These are phyloP conservation scores for Leccinum longicurvipes DNA, from an alignment of 768 basidiomycete species.

Conservation along the genomic window DNA sequence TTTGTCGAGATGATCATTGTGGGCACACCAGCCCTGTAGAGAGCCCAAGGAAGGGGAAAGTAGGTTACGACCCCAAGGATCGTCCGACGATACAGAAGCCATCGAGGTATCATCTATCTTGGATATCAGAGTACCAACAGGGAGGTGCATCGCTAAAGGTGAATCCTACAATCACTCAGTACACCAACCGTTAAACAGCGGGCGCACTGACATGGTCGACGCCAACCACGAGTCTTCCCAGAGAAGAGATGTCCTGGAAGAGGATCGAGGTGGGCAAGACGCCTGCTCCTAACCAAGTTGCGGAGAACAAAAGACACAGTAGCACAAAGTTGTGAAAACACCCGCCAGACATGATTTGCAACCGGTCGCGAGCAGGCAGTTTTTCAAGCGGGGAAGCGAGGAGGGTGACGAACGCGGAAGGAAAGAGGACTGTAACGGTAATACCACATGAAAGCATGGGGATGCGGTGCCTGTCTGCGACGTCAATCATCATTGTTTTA, in stretches of 20 bases:
- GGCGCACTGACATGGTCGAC: slow-evolving; percentile 50
- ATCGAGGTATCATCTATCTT: slow-evolving; percentile 62
- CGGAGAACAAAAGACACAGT: slow-evolving; percentile 44
- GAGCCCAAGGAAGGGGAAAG: slow-evolving; percentile 11
- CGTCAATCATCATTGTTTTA: neutral
- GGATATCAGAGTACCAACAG: slow-evolving; percentile 56
- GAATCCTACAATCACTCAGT: slow-evolving; percentile 46
- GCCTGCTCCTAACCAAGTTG: slow-evolving; percentile 34
- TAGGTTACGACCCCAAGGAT: slow-evolving; percentile 51
- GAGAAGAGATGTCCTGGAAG: slow-evolving; percentile 50
- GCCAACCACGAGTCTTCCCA: slow-evolving; percentile 53
- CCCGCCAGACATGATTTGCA: slow-evolving; percentile 70
- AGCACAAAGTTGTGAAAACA: slow-evolving; percentile 75
- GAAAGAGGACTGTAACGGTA: slow-evolving; percentile 60
- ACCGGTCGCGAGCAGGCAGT: slow-evolving; percentile 38
- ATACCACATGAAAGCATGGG: slow-evolving; percentile 60
- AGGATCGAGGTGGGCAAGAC: slow-evolving; percentile 28
- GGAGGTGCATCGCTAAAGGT: slow-evolving; percentile 54
- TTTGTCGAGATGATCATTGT: slow-evolving; percentile 32
- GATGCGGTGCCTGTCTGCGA: slow-evolving; percentile 53
- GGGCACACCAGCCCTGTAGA: slow-evolving; percentile 62
- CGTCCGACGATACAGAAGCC: slow-evolving; percentile 20
- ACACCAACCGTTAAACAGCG: neutral
- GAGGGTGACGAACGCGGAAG: slow-evolving; percentile 73
- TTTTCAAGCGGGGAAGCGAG: slow-evolving; percentile 39